phyloP scores from a whole-genome alignment of 2,329 filamentous ascomycete species.

The Verticillium nubilum region DNA sequence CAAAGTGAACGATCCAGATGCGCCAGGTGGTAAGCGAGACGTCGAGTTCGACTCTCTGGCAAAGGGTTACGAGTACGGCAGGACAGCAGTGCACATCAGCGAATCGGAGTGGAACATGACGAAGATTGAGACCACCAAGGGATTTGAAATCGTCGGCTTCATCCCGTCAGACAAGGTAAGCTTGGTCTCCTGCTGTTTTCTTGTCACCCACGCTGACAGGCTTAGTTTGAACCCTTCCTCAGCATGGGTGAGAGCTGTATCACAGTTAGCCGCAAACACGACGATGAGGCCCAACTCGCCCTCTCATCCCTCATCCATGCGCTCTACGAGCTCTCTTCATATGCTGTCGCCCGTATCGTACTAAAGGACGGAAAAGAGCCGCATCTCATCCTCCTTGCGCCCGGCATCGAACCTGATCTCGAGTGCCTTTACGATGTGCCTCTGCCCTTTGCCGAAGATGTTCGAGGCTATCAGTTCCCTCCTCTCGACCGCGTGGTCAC shows the following conservation, averaged over 20 bases:
- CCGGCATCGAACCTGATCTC: slow-evolving; percentile 69
- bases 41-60: slow-evolving; percentile 77
- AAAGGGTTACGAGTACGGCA: slow-evolving; percentile 92
- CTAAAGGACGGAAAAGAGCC: slow-evolving; percentile 79
- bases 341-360: slow-evolving; percentile 81
- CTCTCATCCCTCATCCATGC: slow-evolving; percentile 87
- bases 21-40: slow-evolving; percentile 73
- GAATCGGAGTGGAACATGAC: slow-evolving; percentile 83
- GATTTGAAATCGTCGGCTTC: slow-evolving; percentile 83
- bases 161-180: slow-evolving; percentile 64
- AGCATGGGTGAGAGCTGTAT: slow-evolving; percentile 77
- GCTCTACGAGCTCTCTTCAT: slow-evolving; percentile 77
- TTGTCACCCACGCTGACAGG: background rate
- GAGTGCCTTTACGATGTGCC: slow-evolving; percentile 88
- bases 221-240: slow-evolving; percentile 74
- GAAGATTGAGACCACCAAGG: slow-evolving; percentile 71
- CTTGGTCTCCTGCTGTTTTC: background rate
- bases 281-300: slow-evolving; percentile 77
- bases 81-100: slow-evolving; percentile 84
- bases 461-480: slow-evolving; percentile 86
- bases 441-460: slow-evolving; percentile 87
- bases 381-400: slow-evolving; percentile 70
- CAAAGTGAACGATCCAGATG: slow-evolving; percentile 68
- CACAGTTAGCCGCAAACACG: slow-evolving; percentile 70
- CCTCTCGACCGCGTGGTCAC: slow-evolving; percentile 84